These are phyloP conservation scores for Eutypa lata DNA, from an alignment of 2,329 filamentous ascomycete genomes.

Conservation along the genomic window DNA sequence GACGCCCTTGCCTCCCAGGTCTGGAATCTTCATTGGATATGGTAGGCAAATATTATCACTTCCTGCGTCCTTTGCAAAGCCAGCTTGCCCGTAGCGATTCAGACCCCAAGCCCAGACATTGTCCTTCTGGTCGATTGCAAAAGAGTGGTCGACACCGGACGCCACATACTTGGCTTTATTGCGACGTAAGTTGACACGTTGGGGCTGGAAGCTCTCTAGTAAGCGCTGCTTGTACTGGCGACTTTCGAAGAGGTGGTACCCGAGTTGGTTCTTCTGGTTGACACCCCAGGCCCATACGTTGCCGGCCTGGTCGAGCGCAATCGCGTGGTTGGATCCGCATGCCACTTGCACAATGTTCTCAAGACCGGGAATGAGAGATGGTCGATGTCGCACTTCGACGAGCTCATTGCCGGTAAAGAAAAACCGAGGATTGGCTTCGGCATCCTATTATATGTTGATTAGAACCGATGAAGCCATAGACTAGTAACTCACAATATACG, in stretches of 20 bases:
- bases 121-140: slow-evolving; percentile 57
- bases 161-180: slow-evolving; percentile 37
- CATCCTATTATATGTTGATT: too few species aligned
- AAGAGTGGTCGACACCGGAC: slow-evolving; percentile 62
- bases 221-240: too few species aligned
- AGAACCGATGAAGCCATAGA: too few species aligned
- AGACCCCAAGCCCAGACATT: slow-evolving; percentile 64
- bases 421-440: too few species aligned
- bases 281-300: slow-evolving; percentile 61
- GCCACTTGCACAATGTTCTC: slow-evolving; percentile 53
- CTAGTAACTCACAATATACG: too few species aligned
- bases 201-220: too few species aligned
- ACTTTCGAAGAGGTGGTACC: slow-evolving; percentile 34
- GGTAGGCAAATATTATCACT: slow-evolving; percentile 54
- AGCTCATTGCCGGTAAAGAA: too few species aligned
- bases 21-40: slow-evolving; percentile 51
- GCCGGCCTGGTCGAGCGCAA: slow-evolving; percentile 49
- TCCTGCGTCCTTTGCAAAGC: slow-evolving; percentile 48
- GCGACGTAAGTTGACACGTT: too few species aligned
- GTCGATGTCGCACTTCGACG: slow-evolving; percentile 26
- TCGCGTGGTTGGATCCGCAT: slow-evolving; percentile 56
- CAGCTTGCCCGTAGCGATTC: slow-evolving; percentile 64
- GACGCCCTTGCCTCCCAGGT: slow-evolving; percentile 49
- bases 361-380: slow-evolving; percentile 47
- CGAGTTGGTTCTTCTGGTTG: slow-evolving; percentile 63